phyloP scores from a whole-genome alignment of 768 basidiomycete genomes.

The Psilocybe sp. region DNA sequence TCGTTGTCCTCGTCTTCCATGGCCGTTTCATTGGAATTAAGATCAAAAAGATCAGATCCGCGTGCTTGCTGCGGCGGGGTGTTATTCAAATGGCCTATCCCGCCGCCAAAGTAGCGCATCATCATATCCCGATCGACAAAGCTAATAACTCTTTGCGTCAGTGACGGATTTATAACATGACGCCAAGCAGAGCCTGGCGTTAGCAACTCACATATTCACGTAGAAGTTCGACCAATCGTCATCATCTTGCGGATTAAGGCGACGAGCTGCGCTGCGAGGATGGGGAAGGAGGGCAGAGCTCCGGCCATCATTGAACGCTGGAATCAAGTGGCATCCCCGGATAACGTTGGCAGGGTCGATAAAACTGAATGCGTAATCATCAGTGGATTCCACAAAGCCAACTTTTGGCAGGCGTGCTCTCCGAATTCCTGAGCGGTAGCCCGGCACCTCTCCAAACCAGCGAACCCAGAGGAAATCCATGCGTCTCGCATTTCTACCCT shows the following conservation, averaged over 20 bases:
- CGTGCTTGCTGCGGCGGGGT: too few species aligned
- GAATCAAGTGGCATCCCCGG: constrained; percentile 25
- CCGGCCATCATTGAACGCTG: constrained; percentile 17
- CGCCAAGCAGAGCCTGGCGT: not conserved
- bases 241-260: not conserved
- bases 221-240: constrained; percentile 23
- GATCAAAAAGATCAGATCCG: too few species aligned
- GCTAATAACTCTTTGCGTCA: constrained; percentile 13
- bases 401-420: constrained; percentile 11
- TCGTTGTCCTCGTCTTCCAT: too few species aligned
- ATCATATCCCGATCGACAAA: constrained; percentile 37
- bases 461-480: constrained; percentile 8
- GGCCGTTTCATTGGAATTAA: too few species aligned
- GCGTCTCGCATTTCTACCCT: not conserved
- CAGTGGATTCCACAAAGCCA: constrained; percentile 16
- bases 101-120: constrained; percentile 21
- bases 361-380: constrained; percentile 25
- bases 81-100: constrained; percentile 2
- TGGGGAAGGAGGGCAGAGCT: constrained; percentile 10
- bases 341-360: constrained; percentile 24
- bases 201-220: constrained; percentile 31
- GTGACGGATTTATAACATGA: not conserved
- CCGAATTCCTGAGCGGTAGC: not conserved
- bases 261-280: constrained; percentile 4
- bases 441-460: constrained; percentile 12